These are phyloP conservation scores for Sarcomyxa edulis DNA, from an alignment of 768 basidiomycete genomes.

Conservation along the genomic window DNA sequence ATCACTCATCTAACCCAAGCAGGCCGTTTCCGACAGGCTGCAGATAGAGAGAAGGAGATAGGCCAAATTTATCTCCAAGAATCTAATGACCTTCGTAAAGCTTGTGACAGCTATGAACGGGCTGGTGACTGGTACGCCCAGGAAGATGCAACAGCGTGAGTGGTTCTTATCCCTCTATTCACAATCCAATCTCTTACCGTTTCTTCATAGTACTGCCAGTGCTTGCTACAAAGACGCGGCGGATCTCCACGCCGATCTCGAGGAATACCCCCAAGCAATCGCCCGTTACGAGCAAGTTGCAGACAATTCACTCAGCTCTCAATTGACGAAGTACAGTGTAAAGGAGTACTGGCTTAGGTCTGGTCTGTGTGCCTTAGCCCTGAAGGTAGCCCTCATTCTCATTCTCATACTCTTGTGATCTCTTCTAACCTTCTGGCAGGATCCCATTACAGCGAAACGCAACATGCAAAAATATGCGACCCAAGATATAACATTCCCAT, in stretches of 20 bases:
- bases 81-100: constrained; percentile 70
- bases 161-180: constrained; percentile 8
- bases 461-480: constrained; percentile 72
- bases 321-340: constrained; percentile 95
- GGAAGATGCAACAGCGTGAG: constrained; percentile 95
- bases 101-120: constrained; percentile 85
- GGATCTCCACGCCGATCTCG: constrained; percentile 87
- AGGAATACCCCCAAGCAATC: constrained; percentile 82
- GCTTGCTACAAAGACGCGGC: constrained; percentile 95
- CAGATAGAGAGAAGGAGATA: constrained; percentile 97
- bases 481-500: constrained; percentile 81
- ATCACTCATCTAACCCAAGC: constrained; percentile 75
- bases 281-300: constrained; percentile 89
- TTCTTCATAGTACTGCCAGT: constrained; percentile 74
- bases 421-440: constrained; percentile 38
- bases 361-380: constrained; percentile 83
- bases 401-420: neutral
- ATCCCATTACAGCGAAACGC: constrained; percentile 76
- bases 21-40: constrained; percentile 95
- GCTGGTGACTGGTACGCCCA: constrained; percentile 98
- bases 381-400: constrained; percentile 51
- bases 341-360: constrained; percentile 96
- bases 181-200: neutral
- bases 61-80: constrained; percentile 91
- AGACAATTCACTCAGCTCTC: constrained; percentile 69